phyloP scores from a whole-genome alignment of 257 asterid species.

The Fraxinus quadrangulata region DNA sequence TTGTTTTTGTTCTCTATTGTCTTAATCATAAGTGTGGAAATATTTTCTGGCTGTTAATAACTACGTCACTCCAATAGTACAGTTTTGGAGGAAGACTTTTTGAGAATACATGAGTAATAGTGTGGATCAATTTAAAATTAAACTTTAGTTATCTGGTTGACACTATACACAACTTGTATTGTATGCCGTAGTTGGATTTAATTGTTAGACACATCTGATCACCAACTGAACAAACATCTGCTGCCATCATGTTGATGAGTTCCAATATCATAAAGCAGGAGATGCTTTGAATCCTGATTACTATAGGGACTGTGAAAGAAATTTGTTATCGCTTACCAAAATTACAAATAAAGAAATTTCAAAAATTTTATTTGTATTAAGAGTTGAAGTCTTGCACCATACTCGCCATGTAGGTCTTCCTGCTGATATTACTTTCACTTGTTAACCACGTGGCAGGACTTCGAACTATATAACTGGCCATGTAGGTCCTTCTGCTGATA shows the following conservation, averaged over 20 bases:
- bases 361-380: neutral
- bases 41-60: neutral
- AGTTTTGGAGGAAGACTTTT: neutral
- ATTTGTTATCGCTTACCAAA: neutral
- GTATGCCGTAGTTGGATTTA: neutral
- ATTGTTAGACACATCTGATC: neutral
- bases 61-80: neutral
- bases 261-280: neutral
- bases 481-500: neutral
- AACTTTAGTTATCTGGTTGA: slow-evolving; percentile 1
- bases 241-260: neutral
- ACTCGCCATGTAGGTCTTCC: neutral
- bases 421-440: neutral
- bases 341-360: neutral
- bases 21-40: neutral
- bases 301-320: neutral
- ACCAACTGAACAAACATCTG: neutral
- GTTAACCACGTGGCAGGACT: neutral
- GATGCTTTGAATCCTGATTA: neutral
- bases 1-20: neutral
- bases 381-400: neutral
- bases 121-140: neutral
- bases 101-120: neutral
- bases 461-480: neutral
- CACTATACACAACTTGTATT: neutral